Evolutionary conservation across 768 basidiomycete genomes (phyloP), one percentile per base, ranked within the genome.

Genomic region (Neoboletus brunneissimus): DNA sequence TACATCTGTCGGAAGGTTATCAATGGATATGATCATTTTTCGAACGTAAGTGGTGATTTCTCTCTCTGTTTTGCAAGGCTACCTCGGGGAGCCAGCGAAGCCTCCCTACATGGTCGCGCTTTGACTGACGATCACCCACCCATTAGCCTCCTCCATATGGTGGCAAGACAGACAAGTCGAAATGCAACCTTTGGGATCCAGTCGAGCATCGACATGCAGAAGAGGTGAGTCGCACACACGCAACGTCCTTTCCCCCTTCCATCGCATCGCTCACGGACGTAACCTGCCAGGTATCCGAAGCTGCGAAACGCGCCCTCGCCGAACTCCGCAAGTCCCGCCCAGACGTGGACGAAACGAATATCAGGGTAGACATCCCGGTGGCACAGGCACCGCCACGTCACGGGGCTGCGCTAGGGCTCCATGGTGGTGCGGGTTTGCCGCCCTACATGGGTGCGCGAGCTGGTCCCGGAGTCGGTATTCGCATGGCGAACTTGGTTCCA

Each of bases 1-100:
- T 95, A 97, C 65, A 75, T 92, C 25, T 96, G 94, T 67, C 81
- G 90, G 29, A 62, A 88, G 64, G 63, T 86, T 34, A 88, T 95
- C 40, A 73, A 32, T 0, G 89, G 89, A 1, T 92, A 93, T 63
- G 86, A 90, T 0, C 91, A 94, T 65, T 93, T 92, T 66, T 69
- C 78, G 46, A 74, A 81, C 48, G 81, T 81, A 65, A 32, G 77
- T 67, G 31, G 27, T 15, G n/a, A 11, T 22, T 53, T 43, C n/a
- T 5, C 9, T 20, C 22, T 10, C 23, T 23, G 22, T 25, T 13
- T 13, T 42, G 23, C 18, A 25, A 8, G 48, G 32, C 8, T 48
- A 7, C 16, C 22, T 32, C 25, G 18, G 2, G 35, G 31, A 35
- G 37, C 47, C 38, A 7, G n/a, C 48, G 18, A 18, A n/a, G 22